Base-by-base conservation (phyloP, 164 flowering plant species). In the Vitis cinerea region DNA sequence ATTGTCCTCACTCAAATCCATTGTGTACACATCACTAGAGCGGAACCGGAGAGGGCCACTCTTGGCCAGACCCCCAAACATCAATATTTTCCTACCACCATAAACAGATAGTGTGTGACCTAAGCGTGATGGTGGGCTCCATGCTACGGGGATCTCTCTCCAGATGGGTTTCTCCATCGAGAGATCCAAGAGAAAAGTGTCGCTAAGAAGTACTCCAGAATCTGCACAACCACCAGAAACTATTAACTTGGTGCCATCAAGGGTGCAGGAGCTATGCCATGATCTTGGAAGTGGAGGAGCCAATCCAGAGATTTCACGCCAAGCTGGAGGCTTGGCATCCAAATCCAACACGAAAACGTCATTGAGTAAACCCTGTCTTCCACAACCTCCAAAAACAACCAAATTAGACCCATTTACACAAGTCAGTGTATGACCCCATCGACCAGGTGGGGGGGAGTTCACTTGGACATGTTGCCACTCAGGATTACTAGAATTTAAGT, bases 241-340 rank as follows among this genome's bases (percentile, higher is more conserved):
- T 11, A 94, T 83, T 80, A 94, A 73, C 81, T 91, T 90, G 13
- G 93, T 86, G 16, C 98, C 97, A 73, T 91, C 98, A 57, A 94
- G 91, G 8, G 98, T 91, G 80, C 98, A 94, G 4, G 98, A 94
- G 71, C 98, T 94, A 71, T 94, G 98, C 98, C 98, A 94, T 74
- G 98, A 91, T 80, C 98, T 84, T 13, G 98, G 96, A 59, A 91
- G 83, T 1, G 98, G 98, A 50, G 97, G 98, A 1, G 88, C 92
- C 66, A 87, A 74, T n/a, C 95, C 91, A 30, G 95, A 87, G 15
- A 93, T 84, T 75, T 93, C 98, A 66, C 92, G 90, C 98, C 98
- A 93, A 4, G 97, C 72, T 61, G 97, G 98, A 74, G 88, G 88
- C 51, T 86, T 83, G 19, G 97, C 97, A 71, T 93, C 98, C 80